Base-by-base conservation (phyloP, 768 basidiomycete genomes). In the Serendipita indica region DNA sequence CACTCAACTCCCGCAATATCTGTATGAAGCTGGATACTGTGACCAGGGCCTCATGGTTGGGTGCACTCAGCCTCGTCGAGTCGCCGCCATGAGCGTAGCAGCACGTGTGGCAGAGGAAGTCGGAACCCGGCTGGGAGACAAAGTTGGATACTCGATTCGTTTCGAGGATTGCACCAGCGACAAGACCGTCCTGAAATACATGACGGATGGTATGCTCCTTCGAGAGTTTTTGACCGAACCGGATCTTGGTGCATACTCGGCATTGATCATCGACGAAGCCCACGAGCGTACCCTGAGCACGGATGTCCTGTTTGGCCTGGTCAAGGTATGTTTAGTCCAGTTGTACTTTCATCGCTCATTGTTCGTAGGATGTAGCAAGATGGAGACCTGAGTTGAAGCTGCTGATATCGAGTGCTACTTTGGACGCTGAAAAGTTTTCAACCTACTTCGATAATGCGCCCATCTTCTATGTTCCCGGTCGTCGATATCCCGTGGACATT, bases 161-260 rank as follows among this genome's bases (percentile, higher is more conserved):
- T 99, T 99, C 72, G 96, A 99, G 72, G 96, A 99, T 70, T 96
- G 92, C 70, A 99, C 96, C 18, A 96, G 90, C 74, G 92, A 98
- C 76, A 97, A 96, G 75, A 99, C 96, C 3, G 86, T 93, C 41
- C 76, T 99, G 67, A 98, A 99, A 72, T 99, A 99, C 72, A 96
- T 99, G 96, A 99, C 96, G 41, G 96, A 99, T 67, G 96, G 96
- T 33, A 98, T 99, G 96, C 76, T 99, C 27, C 73, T 98, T 43
- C 80, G 96, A 66, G 92, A 98, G 70, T 98, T 98, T 71, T 72
- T 99, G 66, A 98, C 96, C 7, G 96, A 99, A 69, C 96, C 96
- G 0, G 90, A 93, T 72, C 72, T 99, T 58, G 94, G 90, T 13
- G 89, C 89, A 3, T 99, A 98, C 69, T 84, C 91, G 46, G 89